Conservation (phyloP, 495 filamentous ascomycete genomes). For the Hamigera avellanea region DNA sequence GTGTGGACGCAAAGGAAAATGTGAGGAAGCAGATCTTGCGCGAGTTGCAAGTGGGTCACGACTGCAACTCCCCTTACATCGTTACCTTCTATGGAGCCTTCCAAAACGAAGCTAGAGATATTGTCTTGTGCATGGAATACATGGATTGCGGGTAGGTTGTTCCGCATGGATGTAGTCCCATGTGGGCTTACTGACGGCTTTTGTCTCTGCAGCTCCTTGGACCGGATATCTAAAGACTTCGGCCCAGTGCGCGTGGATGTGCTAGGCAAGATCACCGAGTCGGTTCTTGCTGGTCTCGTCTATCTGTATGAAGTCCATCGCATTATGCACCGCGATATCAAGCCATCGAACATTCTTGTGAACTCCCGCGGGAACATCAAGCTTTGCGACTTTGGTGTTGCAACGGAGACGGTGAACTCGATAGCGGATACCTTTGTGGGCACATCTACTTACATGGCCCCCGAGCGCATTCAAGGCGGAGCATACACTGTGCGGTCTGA, state of each 20-base stretch:
- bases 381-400: constrained; percentile 95
- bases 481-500: constrained; percentile 97
- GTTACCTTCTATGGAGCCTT: constrained; percentile 97
- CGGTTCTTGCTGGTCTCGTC: constrained; percentile 83
- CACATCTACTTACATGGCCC: constrained; percentile 98
- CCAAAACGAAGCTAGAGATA: constrained; percentile 87
- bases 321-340: constrained; percentile 98
- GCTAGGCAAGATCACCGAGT: constrained; percentile 96
- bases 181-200: constrained; percentile 23
- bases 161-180: neutral
- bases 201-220: constrained; percentile 58
- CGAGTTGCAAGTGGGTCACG: constrained; percentile 95
- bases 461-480: constrained; percentile 91
- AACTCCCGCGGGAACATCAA: constrained; percentile 93
- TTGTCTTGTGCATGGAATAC: constrained; percentile 99
- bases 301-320: constrained; percentile 91
- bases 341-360: constrained; percentile 92
- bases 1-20: constrained; percentile 94
- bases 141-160: constrained; percentile 89
- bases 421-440: constrained; percentile 97
- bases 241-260: constrained; percentile 96
- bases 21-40: constrained; percentile 91
- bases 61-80: constrained; percentile 92
- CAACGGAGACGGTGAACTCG: constrained; percentile 90
- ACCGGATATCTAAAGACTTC: constrained; percentile 86